These are phyloP conservation scores for Skeletonema costatum DNA, from an alignment of 108 stramenopile species.

Conservation along the genomic window DNA sequence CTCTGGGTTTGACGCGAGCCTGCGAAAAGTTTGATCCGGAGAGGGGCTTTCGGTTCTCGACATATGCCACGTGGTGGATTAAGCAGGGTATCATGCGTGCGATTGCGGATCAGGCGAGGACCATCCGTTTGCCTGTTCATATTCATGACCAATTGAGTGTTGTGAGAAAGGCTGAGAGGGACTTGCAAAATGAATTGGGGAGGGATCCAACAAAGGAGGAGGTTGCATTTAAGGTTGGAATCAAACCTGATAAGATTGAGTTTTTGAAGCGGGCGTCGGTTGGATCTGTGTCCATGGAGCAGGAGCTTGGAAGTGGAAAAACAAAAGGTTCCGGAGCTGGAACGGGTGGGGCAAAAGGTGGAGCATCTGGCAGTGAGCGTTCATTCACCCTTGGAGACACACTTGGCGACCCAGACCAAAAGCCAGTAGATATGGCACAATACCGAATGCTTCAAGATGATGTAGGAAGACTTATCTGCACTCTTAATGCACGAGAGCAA, in stretches of 20 bases:
- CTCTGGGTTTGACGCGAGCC: slow-evolving; percentile 90
- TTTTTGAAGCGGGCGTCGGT: slow-evolving; percentile 75
- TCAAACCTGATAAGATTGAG: slow-evolving; percentile 78
- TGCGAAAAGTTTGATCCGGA: slow-evolving; percentile 97
- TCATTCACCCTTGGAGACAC: slow-evolving; percentile 70
- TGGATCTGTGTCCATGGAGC: slow-evolving; percentile 80
- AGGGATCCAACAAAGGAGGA: slow-evolving; percentile 82
- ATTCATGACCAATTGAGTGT: slow-evolving; percentile 83
- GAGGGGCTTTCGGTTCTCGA: slow-evolving; percentile 92
- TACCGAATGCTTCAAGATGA: slow-evolving; percentile 88
- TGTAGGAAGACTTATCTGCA: slow-evolving; percentile 80
- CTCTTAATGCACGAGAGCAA: slow-evolving; percentile 89
- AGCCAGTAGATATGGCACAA: slow-evolving; percentile 78
- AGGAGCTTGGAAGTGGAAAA: slow-evolving; percentile 63
- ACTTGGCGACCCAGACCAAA: slow-evolving; percentile 77
- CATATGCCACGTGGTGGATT: slow-evolving; percentile 99
- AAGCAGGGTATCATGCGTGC: slow-evolving; percentile 95
- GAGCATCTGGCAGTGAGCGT: slow-evolving; percentile 50
- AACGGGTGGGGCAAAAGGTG: slow-evolving; percentile 56
- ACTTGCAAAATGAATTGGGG: slow-evolving; percentile 71
- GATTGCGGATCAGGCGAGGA: slow-evolving; percentile 91
- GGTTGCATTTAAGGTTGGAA: slow-evolving; percentile 58
- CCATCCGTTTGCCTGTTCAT: slow-evolving; percentile 92
- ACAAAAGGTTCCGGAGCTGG: slow-evolving; percentile 82
- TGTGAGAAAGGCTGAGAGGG: slow-evolving; percentile 70